Conservation (phyloP, 139 green algal species). For the Choricystis sp. region DNA sequence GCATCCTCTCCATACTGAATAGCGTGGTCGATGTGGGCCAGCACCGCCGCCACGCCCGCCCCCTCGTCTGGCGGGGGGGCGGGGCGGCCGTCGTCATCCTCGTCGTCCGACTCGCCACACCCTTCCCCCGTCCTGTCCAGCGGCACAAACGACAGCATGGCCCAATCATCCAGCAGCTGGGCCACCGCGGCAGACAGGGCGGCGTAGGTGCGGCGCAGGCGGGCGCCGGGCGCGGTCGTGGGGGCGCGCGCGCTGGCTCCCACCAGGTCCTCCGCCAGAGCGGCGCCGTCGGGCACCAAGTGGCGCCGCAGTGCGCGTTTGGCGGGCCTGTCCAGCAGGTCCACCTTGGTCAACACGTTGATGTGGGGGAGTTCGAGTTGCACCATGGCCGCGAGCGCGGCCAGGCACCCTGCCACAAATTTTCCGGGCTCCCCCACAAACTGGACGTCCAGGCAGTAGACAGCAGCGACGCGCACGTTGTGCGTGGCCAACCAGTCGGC, state of each 20-base stretch:
- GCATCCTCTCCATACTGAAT: constrained; percentile 90
- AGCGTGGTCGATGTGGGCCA: constrained; percentile 71
- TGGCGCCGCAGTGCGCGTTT: neutral
- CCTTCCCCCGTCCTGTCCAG: constrained; percentile 69
- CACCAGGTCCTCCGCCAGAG: neutral
- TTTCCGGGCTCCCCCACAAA: constrained; percentile 72
- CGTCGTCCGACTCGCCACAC: neutral
- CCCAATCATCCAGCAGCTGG: constrained; percentile 63
- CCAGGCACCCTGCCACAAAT: constrained; percentile 61
- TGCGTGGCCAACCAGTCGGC: constrained; percentile 60
- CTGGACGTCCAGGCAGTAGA: constrained; percentile 89
- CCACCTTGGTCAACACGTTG: constrained; percentile 95
- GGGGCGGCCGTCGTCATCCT: too few relatives aligned
- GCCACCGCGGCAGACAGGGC: constrained; percentile 50
- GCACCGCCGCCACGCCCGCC: constrained; percentile 43
- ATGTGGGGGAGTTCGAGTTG: constrained; percentile 92
- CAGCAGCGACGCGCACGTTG: constrained; percentile 34
- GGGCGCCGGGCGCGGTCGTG: neutral
- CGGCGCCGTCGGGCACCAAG: neutral
- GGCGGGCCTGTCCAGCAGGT: constrained; percentile 62
- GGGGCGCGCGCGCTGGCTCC: neutral
- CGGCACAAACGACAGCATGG: constrained; percentile 71
- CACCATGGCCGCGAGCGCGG: constrained; percentile 83
- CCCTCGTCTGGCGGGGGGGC: too few relatives aligned
- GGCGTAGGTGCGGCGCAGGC: neutral